A percentile compares a stretch with the other conserved stretches of the same genome.
These are phyloP conservation scores for Cyclotella atomus DNA, from an alignment of 108 stramenopile species.

Conservation along the genomic window DNA sequence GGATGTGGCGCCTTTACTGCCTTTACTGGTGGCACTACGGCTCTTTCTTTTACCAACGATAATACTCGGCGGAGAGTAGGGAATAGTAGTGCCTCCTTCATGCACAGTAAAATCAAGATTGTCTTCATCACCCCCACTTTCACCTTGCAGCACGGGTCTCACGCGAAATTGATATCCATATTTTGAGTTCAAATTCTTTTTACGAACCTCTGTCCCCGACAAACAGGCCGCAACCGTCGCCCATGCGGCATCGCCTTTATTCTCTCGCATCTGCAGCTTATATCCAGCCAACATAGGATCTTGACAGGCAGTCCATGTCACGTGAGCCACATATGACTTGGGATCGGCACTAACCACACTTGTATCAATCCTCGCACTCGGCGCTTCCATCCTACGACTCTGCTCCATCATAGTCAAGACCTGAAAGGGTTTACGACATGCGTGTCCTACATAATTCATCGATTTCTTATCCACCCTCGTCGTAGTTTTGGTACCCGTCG, in stretches of 20 bases:
- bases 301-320: constrained; percentile 13
- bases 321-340: constrained; percentile 62
- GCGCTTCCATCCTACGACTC: constrained; percentile 33
- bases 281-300: constrained; percentile 41
- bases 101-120: constrained; percentile 36
- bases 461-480: constrained; percentile 35
- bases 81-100: constrained; percentile 43
- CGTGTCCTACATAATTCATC: constrained; percentile 45
- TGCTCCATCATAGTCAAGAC: constrained; percentile 51
- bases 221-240: constrained; percentile 67
- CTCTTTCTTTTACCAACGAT: constrained; percentile 43
- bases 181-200: constrained; percentile 73
- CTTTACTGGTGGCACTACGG: neutral
- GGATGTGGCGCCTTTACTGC: constrained; percentile 1
- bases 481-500: constrained; percentile 40
- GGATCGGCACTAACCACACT: constrained; percentile 49
- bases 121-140: constrained; percentile 35
- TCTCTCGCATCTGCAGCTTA: constrained; percentile 84
- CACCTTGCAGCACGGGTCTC: constrained; percentile 51
- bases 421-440: constrained; percentile 31
- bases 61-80: constrained; percentile 72
- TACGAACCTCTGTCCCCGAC: constrained; percentile 63
- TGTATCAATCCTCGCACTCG: constrained; percentile 34
- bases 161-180: constrained; percentile 84
- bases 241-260: constrained; percentile 65